Conservation (phyloP, 306 rosid species). For the Hylodesmum podocarpum region DNA sequence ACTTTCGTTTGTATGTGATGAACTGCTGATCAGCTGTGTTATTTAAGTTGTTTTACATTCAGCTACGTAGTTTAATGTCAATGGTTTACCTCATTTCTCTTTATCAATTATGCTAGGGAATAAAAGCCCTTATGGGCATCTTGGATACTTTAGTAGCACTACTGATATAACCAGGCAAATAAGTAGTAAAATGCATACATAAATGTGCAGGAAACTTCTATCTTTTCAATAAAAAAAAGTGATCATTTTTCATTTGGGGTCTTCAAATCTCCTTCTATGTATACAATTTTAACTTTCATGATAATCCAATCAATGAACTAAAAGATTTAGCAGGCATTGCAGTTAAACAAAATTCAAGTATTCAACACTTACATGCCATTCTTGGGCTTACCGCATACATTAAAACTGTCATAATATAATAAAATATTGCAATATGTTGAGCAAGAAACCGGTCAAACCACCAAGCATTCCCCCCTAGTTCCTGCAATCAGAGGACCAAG, state of each 20-base stretch:
- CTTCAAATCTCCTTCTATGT: slow-evolving; percentile 17
- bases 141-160: neutral
- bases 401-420: slow-evolving; percentile 76
- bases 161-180: neutral
- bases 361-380: slow-evolving; percentile 88
- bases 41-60: neutral
- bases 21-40: neutral
- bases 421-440: slow-evolving; percentile 80
- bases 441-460: slow-evolving; percentile 99
- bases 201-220: neutral
- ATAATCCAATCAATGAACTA: slow-evolving; percentile 11
- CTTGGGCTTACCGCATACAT: slow-evolving; percentile 91
- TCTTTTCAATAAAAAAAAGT: neutral
- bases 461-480: slow-evolving; percentile 91
- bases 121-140: neutral
- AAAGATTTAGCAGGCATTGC: slow-evolving; percentile 23
- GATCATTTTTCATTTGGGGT: neutral
- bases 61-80: neutral
- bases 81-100: neutral
- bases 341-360: slow-evolving; percentile 10
- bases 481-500: slow-evolving; percentile 59
- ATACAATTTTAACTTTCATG: slow-evolving; percentile 9
- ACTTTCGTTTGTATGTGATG: neutral
- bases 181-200: neutral
- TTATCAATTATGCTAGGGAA: slow-evolving; percentile 6